These are phyloP conservation scores for Ascosphaera apis DNA, from an alignment of 2,329 filamentous ascomycete genomes.

Conservation along the genomic window DNA sequence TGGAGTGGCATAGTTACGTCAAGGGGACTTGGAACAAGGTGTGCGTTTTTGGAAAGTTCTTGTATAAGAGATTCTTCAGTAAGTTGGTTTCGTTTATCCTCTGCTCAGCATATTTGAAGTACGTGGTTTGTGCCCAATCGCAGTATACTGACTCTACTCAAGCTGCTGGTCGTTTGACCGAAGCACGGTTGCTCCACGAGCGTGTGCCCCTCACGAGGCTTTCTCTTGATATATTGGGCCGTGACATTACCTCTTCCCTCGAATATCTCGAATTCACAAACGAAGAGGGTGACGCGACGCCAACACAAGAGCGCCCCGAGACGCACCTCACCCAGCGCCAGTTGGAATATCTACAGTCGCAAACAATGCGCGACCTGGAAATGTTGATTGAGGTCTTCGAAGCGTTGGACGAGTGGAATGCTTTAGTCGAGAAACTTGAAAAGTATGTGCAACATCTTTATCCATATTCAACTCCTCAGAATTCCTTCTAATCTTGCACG, in stretches of 20 bases:
- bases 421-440: slow-evolving; percentile 25
- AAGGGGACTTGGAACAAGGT: slow-evolving; percentile 49
- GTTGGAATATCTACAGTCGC: slow-evolving; percentile 24
- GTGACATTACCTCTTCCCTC: slow-evolving; percentile 14
- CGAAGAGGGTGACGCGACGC: slow-evolving; percentile 2
- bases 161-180: slow-evolving; percentile 24
- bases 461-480: too few relatives aligned
- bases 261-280: slow-evolving; percentile 8
- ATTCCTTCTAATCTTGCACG: too few relatives aligned
- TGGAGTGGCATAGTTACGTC: slow-evolving; percentile 68
- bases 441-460: slow-evolving; percentile 12
- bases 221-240: slow-evolving; percentile 18
- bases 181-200: slow-evolving; percentile 30
- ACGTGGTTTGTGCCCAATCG: too few relatives aligned
- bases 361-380: slow-evolving; percentile 46
- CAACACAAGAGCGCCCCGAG: neutral
- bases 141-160: too few relatives aligned
- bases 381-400: slow-evolving; percentile 42
- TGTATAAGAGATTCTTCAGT: slow-evolving; percentile 74
- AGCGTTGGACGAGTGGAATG: slow-evolving; percentile 41
- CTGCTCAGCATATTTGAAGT: neutral
- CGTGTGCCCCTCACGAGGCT: slow-evolving; percentile 27
- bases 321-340: neutral
- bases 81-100: slow-evolving; percentile 28
- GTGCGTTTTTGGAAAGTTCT: slow-evolving; percentile 41